phyloP scores from a whole-genome alignment of 2,329 filamentous ascomycete genomes.

The Pyricularia sp. region DNA sequence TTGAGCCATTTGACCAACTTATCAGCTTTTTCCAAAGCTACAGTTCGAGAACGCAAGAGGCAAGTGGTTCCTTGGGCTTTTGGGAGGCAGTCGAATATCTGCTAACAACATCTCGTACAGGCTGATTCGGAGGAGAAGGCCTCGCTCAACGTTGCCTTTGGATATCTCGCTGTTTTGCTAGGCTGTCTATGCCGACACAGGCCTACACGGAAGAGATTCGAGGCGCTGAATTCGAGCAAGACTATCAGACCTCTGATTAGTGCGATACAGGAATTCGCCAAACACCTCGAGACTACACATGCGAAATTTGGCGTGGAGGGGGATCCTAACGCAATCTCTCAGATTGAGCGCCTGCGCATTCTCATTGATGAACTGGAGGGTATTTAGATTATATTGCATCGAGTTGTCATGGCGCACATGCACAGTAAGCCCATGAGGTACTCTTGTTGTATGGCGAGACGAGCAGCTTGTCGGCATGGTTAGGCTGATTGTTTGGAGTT shows the following conservation, averaged over 20 bases:
- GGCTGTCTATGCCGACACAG: conserved; percentile 64
- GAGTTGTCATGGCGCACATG: not conserved
- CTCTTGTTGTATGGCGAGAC: not conserved
- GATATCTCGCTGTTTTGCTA: conserved; percentile 76
- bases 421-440: not conserved
- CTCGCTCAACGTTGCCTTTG: conserved; percentile 72
- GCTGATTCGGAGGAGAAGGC: conserved; percentile 66
- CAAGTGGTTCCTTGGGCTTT: conserved; percentile 30
- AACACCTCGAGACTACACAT: conserved; percentile 37
- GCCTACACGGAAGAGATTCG: conserved; percentile 33
- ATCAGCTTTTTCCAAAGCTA: conserved; percentile 59
- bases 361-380: conserved; percentile 28
- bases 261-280: conserved; percentile 46
- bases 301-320: not conserved
- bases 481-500: not conserved
- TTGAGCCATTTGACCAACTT: conserved; percentile 36
- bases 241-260: conserved; percentile 36
- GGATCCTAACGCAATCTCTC: not conserved
- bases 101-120: conserved; percentile 27
- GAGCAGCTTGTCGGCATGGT: not conserved
- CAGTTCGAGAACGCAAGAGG: conserved; percentile 56
- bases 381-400: not conserved
- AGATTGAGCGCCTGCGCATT: conserved; percentile 24
- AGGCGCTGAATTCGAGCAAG: conserved; percentile 29
- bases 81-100: too few species aligned